Base-by-base conservation (phyloP, 352 stramenopile species). In the Phytophthora brassicae region DNA sequence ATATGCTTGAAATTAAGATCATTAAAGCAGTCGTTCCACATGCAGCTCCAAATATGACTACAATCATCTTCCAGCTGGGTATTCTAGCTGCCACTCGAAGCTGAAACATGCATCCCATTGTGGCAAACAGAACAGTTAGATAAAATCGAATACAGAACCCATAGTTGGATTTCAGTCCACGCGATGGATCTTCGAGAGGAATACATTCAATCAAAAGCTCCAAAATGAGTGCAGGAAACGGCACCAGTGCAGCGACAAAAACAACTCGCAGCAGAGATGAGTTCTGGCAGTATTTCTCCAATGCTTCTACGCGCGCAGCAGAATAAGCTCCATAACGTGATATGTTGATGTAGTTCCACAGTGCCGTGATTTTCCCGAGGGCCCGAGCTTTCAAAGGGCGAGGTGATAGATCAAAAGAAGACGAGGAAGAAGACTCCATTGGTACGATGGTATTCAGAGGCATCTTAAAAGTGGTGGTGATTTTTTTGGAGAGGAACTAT, bases 171-270 rank as follows among this genome's bases (percentile, higher is more conserved):
- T 53, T 54, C 52, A 12, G 53, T 13, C 52, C 52, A 7, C 38
- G 20, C n/a, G 50, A 31, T 31, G 52, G 60, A 11, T 68, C 38
- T 63, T 68, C 26, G 29, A 68, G 46, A 4, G 60, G 60, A 24
- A 66, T 51, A 17, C 45, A 60, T 56, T 63, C 52, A 7, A 14
- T n/a, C 3, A 63, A 17, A 13, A 68, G 29, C 17, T 57, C 60
- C 9, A 66, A 24, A 24, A 56, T 38, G 0, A 66, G 6, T 23
- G 57, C 58, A 20, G 60, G 52, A 20, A 42, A 44, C 7, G 60
- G 60, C 45, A 43, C 53, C 28, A 63, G 11, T 6, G n/a, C 19
- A 47, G 24, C 39, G 5, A 62, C 29, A 28, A 68, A 50, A 17
- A 63, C 2, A 19, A 44, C 44, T 47, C 59, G 51, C 11, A 46